Evolutionary conservation across 139 green algal species (phyloP).

Genomic region (Chlamydomonas asymmetrica): DNA sequence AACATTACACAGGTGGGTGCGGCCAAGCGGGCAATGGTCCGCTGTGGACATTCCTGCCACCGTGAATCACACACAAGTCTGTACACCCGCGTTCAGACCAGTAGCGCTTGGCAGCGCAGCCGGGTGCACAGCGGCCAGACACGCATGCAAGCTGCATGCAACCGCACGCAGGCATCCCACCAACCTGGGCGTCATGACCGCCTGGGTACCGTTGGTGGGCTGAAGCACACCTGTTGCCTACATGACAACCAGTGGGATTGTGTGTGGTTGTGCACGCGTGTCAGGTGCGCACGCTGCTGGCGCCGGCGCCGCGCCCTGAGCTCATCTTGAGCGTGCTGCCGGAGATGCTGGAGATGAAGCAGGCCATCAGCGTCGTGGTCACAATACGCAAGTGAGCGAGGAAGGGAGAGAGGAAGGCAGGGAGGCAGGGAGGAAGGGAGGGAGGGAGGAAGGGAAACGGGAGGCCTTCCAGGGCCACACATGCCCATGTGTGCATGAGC

Average conservation of each 20-base stretch:
- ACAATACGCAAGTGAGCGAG: conserved; percentile 10
- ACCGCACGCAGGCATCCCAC: too few species aligned
- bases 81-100: background rate
- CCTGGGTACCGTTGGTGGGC: background rate
- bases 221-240: background rate
- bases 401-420: too few species aligned
- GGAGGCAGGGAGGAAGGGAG: too few species aligned
- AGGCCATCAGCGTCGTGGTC: conserved; percentile 21
- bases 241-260: background rate
- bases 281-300: conserved; percentile 6
- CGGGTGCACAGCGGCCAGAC: too few species aligned
- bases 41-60: background rate
- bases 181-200: too few species aligned
- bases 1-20: conserved; percentile 3
- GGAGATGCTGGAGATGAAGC: conserved; percentile 12
- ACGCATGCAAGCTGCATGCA: too few species aligned
- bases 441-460: too few species aligned
- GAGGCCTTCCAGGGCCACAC: too few species aligned
- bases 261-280: background rate
- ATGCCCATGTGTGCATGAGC: too few species aligned
- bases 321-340: conserved; percentile 7
- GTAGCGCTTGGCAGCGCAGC: too few species aligned
- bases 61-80: background rate
- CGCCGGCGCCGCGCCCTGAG: conserved; percentile 4
- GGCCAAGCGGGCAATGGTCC: background rate